Conservation (phyloP, 2,329 filamentous ascomycete genomes). For the Monilinia vaccinii-corymbosi region DNA sequence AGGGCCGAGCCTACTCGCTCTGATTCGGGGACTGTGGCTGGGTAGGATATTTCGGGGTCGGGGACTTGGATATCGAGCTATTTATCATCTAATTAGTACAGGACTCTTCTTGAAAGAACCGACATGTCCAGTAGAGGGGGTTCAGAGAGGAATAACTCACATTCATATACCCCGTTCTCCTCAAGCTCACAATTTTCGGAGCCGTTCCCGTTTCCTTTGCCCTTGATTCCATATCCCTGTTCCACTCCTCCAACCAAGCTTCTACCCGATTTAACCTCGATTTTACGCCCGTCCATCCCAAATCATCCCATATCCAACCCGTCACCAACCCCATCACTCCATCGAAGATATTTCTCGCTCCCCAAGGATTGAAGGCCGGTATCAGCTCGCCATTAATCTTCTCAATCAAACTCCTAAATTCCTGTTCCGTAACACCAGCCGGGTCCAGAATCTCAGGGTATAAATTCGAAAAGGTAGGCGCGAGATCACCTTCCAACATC, state of each 20-base stretch:
- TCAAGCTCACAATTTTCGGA: constrained; percentile 68
- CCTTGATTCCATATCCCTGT: constrained; percentile 56
- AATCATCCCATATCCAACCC: constrained; percentile 90
- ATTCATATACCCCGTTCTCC: constrained; percentile 81
- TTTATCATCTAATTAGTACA: constrained; percentile 19
- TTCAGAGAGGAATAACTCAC: constrained; percentile 38
- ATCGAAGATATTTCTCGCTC: constrained; percentile 69
- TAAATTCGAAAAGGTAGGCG: constrained; percentile 86
- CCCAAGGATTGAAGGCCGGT: constrained; percentile 72
- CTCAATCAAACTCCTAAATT: constrained; percentile 75
- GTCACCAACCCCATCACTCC: constrained; percentile 71
- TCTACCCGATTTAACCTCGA: constrained; percentile 61
- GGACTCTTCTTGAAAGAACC: neutral
- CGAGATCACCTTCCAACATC: constrained; percentile 80
- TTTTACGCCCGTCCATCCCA: constrained; percentile 72
- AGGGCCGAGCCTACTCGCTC: neutral
- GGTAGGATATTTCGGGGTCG: constrained; percentile 58
- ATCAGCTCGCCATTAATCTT: constrained; percentile 71
- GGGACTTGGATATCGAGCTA: constrained; percentile 75
- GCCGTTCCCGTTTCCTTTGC: constrained; percentile 40
- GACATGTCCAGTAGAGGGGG: neutral
- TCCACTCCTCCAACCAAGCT: constrained; percentile 80
- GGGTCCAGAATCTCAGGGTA: constrained; percentile 95
- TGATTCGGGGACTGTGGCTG: constrained; percentile 5
- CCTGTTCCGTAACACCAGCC: constrained; percentile 68